Percentiles rank a stretch among this genome's conserved stretches.
phyloP scores from a whole-genome alignment of 495 filamentous ascomycete species.

The Trichocladium antarcticum region DNA sequence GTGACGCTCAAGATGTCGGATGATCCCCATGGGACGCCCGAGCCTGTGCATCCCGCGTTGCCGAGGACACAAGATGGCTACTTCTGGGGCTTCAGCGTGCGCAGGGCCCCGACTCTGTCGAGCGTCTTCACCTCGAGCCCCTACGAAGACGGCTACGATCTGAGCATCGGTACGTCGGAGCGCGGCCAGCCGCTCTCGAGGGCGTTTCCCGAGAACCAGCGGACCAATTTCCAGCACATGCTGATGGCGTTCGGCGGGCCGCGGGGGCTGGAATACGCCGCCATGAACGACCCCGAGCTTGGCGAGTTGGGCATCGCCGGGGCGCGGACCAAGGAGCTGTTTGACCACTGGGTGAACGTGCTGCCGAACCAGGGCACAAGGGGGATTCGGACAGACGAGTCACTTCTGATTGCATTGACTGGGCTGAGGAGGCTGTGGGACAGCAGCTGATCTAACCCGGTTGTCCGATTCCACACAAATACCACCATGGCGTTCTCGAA shows the following conservation, averaged over 20 bases:
- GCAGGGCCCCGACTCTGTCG: slow-evolving; percentile 47
- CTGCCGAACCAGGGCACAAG: slow-evolving; percentile 63
- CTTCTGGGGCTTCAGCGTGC: slow-evolving; percentile 65
- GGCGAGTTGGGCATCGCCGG: slow-evolving; percentile 43
- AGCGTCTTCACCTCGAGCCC: slow-evolving; percentile 54
- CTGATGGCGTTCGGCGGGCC: slow-evolving; percentile 65
- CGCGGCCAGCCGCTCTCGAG: slow-evolving; percentile 47
- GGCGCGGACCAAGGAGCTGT: slow-evolving; percentile 48
- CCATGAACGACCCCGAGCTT: slow-evolving; percentile 52
- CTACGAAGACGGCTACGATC: slow-evolving; percentile 53
- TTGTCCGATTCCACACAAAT: neutral
- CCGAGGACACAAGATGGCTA: slow-evolving; percentile 59
- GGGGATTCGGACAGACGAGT: slow-evolving; percentile 70
- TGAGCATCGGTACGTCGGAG: slow-evolving; percentile 65
- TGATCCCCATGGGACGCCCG: slow-evolving; percentile 29
- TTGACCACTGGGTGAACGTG: slow-evolving; percentile 69
- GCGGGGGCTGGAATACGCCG: slow-evolving; percentile 57
- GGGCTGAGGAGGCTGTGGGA: slow-evolving; percentile 47
- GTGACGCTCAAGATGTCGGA: slow-evolving; percentile 54
- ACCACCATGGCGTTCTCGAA: neutral
- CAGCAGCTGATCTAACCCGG: slow-evolving; percentile 15
- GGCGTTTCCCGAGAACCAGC: slow-evolving; percentile 33
- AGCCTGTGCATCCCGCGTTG: slow-evolving; percentile 46
- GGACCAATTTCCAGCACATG: slow-evolving; percentile 50
- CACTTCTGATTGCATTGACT: slow-evolving; percentile 57